Conservation (phyloP, 2,329 filamentous ascomycete genomes). For the Plenodomus biglobosus region DNA sequence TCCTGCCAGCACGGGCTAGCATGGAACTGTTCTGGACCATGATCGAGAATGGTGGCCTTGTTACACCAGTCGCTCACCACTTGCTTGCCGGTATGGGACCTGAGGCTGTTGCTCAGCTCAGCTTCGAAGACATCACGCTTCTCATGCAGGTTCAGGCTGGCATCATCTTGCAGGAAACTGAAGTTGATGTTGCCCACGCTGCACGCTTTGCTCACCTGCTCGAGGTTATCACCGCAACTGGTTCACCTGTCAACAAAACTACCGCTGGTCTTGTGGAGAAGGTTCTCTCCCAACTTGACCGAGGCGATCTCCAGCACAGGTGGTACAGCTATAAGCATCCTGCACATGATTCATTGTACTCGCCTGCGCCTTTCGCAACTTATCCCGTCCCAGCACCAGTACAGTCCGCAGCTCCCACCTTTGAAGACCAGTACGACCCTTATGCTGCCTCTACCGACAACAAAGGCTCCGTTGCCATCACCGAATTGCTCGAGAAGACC, state of each 20-base stretch:
- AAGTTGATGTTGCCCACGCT: constrained; percentile 59
- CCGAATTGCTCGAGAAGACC: constrained; percentile 81
- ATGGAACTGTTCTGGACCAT: constrained; percentile 65
- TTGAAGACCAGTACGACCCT: constrained; percentile 85
- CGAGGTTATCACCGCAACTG: constrained; percentile 57
- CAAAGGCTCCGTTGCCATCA: constrained; percentile 87
- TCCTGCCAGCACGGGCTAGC: constrained; percentile 57
- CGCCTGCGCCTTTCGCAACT: constrained; percentile 55
- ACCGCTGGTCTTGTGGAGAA: constrained; percentile 61
- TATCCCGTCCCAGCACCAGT: constrained; percentile 51
- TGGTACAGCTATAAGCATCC: constrained; percentile 63
- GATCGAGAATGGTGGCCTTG: constrained; percentile 65
- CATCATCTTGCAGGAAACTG: constrained; percentile 51
- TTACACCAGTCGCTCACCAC: constrained; percentile 62
- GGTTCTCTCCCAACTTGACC: constrained; percentile 57
- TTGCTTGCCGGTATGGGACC: constrained; percentile 62
- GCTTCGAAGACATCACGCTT: constrained; percentile 56
- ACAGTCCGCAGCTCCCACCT: constrained; percentile 60
- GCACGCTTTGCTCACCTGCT: constrained; percentile 64
- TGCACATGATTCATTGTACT: constrained; percentile 45
- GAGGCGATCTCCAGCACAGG: constrained; percentile 51
- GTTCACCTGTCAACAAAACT: constrained; percentile 56
- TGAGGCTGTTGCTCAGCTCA: constrained; percentile 60
- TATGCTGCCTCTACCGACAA: constrained; percentile 90
- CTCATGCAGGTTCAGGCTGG: constrained; percentile 62